Evolutionary conservation across 805 yeast genomes (phyloP).

Genomic region (Groenewaldozyma salmanticensis): DNA sequence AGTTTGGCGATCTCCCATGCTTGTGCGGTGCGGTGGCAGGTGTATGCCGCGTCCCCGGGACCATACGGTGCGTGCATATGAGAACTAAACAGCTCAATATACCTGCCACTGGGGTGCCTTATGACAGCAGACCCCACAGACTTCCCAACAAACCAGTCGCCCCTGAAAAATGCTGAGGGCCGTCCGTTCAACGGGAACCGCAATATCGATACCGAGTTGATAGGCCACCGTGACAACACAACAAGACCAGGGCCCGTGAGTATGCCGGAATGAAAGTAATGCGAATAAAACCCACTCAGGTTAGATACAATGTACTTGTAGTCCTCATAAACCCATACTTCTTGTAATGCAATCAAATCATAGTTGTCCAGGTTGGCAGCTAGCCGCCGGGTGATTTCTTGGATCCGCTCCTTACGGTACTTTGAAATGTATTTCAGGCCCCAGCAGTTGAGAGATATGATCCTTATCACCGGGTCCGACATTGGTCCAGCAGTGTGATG

Average conservation of each 20-base stretch:
- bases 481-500: neutral
- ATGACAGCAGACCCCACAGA: constrained; percentile 68
- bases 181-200: constrained; percentile 89
- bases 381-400: constrained; percentile 62
- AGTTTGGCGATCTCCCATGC: constrained; percentile 89
- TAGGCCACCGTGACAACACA: constrained; percentile 73
- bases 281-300: constrained; percentile 38
- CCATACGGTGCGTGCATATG: constrained; percentile 98
- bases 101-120: constrained; percentile 37
- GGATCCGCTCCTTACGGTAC: constrained; percentile 50
- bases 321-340: constrained; percentile 82
- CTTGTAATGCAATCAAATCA: constrained; percentile 90
- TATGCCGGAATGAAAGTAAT: constrained; percentile 75
- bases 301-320: constrained; percentile 52
- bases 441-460: constrained; percentile 34
- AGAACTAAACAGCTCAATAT: constrained; percentile 72
- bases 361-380: constrained; percentile 36
- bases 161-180: constrained; percentile 86
- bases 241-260: constrained; percentile 91
- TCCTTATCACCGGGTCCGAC: constrained; percentile 8
- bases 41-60: constrained; percentile 79
- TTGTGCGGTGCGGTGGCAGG: constrained; percentile 85
- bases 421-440: constrained; percentile 83
- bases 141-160: constrained; percentile 97
- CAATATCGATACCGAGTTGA: constrained; percentile 65